Base-by-base conservation (phyloP, 2,329 filamentous ascomycete genomes). In the Botrytis elliptica region DNA sequence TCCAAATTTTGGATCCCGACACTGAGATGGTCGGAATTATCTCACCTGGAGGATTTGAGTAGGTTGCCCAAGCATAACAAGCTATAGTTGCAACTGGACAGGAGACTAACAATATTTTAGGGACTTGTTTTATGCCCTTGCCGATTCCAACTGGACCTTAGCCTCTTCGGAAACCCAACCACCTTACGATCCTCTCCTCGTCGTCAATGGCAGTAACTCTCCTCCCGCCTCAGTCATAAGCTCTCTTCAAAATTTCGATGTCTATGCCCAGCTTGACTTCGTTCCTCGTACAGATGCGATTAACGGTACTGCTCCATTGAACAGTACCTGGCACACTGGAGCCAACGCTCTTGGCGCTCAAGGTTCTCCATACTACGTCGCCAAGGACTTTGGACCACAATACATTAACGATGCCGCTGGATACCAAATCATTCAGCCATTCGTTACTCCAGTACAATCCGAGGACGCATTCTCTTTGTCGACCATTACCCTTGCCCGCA, bases 11-110 rank as follows among this genome's bases (percentile, higher is more conserved):
- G 20, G 85, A 86, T 71, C 84, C 84, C 0, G 84, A 86, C 75
- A 85, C 84, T 7, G 83, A 86, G 75, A 82, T 86, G 77, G 81
- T 84, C 2, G 85, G 85, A 3, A 81, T 85, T 0, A 83, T 86
- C 64, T 79, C 81, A 12, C 85, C 85, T 4, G 84, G 85, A 46
- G 85, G 84, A n/a, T 86, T 86, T 69, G 85, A 86, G 80, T 82
- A 80, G 64, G 78, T 79, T 16, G 63, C 42, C 60, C 68, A 62
- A 14, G 36, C 55, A 44, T 70, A 29, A 60, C 20, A 60, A 36
- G 14, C 16, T 70, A 7, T 14, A 62, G 4, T 62, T 25, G 38
- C 33, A 77, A 46, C 9, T 22, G 36, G 55, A 62, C 38, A 70
- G 25, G 29, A 44, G 36, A 46, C 55, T 70, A 57, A 70, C 40